Evolutionary conservation across 352 stramenopile species (phyloP), one percentile per base, ranked within the genome.

Genomic region (Pelagophyceae sp.): DNA sequence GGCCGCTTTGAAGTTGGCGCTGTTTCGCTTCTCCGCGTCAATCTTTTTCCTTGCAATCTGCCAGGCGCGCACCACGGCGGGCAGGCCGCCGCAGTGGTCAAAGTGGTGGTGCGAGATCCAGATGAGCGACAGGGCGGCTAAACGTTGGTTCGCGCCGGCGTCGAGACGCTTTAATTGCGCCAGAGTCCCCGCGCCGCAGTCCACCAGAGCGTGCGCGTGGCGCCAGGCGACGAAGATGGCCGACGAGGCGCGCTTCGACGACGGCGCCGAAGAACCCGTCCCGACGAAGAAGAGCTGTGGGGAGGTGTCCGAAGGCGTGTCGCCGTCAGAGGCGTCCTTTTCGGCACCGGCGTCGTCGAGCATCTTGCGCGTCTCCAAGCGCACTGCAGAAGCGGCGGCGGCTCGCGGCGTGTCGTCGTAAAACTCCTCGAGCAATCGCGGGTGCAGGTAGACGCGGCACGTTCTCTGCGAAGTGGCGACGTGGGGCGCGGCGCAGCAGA

Each of bases 161-260:
- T 54, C 45, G n/a, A 79, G 25, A 1, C 76, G 76, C 32, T 70
- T n/a, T 0, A 80, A 61, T 58, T 77, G 69, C 2, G 37, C 54
- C 20, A 77, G 45, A 1, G 72, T 80, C 27, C 77, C 77, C 37
- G 65, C 71, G 65, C 77, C 77, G 67, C 77, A 80, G 72, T 80
- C 77, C 0, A 78, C 23, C 11, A 80, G 71, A 19, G 64, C 35
- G 23, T 1, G 50, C 23, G 60, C 0, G 27, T 27, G 40, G 31
- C 20, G n/a, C 38, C 63, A 58, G 35, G 40, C 25, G 61, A 76
- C 63, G n/a, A 80, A 51, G 33, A 72, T 75, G 0, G 37, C 40
- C 1, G 37, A 67, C 74, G 51, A 67, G 54, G 71, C 77, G 38
- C 77, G 77, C 38, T 71, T 61, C 32, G 72, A 72, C 40, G 50